These are phyloP conservation scores for Solanum bulbocastanum DNA, from an alignment of 257 asterid genomes.

Conservation along the genomic window DNA sequence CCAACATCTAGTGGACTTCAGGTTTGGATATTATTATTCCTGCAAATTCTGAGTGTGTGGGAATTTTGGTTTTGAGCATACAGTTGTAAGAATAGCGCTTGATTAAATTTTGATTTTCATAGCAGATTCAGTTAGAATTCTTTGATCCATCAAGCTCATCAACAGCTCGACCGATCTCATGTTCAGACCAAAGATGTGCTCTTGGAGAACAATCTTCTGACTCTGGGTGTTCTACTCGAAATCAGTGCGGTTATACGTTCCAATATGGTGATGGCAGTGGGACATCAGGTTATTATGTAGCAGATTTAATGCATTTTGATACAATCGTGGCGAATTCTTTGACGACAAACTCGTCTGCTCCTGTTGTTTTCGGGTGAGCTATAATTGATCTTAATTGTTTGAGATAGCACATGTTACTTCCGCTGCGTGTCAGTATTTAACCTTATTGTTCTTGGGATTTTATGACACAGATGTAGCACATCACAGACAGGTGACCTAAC, in stretches of 20 bases:
- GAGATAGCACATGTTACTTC: slow-evolving; percentile 1
- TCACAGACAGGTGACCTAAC: slow-evolving; percentile 84
- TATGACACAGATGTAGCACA: slow-evolving; percentile 80
- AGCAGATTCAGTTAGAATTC: slow-evolving; percentile 73
- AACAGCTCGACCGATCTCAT: slow-evolving; percentile 46
- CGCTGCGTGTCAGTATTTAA: background rate
- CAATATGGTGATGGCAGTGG: slow-evolving; percentile 99
- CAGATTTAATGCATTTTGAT: slow-evolving; percentile 59
- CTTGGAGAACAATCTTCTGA: slow-evolving; percentile 55
- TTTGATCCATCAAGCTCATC: slow-evolving; percentile 78
- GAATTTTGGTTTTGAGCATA: background rate
- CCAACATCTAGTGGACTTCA: slow-evolving; percentile 91
- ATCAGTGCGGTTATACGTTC: slow-evolving; percentile 74
- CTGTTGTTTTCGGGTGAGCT: slow-evolving; percentile 83
- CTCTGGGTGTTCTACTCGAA: slow-evolving; percentile 43
- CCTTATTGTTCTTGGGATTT: slow-evolving; percentile 52
- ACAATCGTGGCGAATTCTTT: slow-evolving; percentile 51
- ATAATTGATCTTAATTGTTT: background rate
- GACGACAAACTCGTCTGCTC: slow-evolving; percentile 61
- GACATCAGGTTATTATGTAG: slow-evolving; percentile 72
- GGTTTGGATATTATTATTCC: slow-evolving; percentile 21
- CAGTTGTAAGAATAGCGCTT: background rate
- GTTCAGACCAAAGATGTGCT: slow-evolving; percentile 77
- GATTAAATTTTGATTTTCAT: background rate
- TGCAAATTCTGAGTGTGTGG: background rate